Evolutionary conservation across 768 basidiomycete species (phyloP), one percentile per base, ranked within the genome.

Genomic region (Podaxis carcinomalis): DNA sequence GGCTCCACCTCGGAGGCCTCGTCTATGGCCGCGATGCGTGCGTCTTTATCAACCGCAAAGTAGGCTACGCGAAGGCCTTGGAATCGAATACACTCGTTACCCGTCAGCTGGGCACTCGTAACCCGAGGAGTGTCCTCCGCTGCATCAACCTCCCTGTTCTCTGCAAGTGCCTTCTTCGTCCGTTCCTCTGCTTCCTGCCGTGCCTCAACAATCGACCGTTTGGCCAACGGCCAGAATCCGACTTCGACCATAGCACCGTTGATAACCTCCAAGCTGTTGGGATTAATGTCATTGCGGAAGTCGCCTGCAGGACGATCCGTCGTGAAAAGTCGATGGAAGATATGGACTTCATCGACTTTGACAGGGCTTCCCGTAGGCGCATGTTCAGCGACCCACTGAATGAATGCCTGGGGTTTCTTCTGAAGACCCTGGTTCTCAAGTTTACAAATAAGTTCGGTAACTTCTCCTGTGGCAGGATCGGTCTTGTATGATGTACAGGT

Each of bases 371-470:
- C 86, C 1, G 90, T 88, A 21, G 84, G 75, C 5, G 79, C 73
- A 70, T 95, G 90, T 69, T 92, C 89, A 25, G 92, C 93, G 13
- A 99, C 93, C 96, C 96, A 99, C 69, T 98, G 96, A 67, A 98
- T 93, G 74, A 86, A 98, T 32, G 93, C 86, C 70, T 96, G 98
- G 11, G 92, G 90, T 73, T 96, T 98, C 73, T 83, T 86, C 14
- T 76, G 68, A 14, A 77, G 68, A 9, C 83, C 84, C 40, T 80
- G 81, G 61, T 92, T 85, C 72, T 98, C 95, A 35, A 94, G 75
- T 56, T 79, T 82, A 72, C 89, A 92, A 53, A 89, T 72, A 56
- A 99, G 83, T 72, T 96, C 94, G 3, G 79, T 79, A 5, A 97
- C 89, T 55, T 85, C 75, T 23, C 93, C 92, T 0, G 86, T 86